phyloP scores from a whole-genome alignment of 768 basidiomycete species.

The Russula dissimulans region DNA sequence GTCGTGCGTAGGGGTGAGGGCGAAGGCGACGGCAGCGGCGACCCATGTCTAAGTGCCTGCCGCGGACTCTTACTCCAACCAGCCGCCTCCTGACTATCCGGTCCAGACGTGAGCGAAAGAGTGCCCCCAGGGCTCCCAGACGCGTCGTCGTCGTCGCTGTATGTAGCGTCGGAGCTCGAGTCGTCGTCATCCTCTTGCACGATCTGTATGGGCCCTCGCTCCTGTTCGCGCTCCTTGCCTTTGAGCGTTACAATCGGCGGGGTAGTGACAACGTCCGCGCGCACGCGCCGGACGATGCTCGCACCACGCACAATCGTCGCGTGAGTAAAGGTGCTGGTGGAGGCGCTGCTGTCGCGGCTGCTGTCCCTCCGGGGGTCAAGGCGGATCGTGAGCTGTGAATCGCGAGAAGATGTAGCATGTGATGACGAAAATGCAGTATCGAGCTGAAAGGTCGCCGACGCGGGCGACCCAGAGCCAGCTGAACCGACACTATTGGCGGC shows the following conservation, averaged over 20 bases:
- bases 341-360: conserved; percentile 15
- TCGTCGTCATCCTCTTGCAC: conserved; percentile 7
- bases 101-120: conserved; percentile 14
- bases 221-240: conserved; percentile 4
- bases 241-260: background rate
- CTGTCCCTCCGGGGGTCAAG: conserved; percentile 8
- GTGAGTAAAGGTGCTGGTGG: conserved; percentile 16
- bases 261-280: conserved; percentile 11
- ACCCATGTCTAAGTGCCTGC: background rate
- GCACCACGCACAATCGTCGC: conserved; percentile 20
- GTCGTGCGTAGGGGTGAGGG: conserved; percentile 11
- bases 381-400: conserved; percentile 15
- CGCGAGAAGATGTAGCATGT: background rate
- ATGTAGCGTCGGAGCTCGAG: conserved; percentile 1
- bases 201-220: background rate
- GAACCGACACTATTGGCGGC: background rate
- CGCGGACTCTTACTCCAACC: conserved; percentile 10
- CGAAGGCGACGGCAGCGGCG: conserved; percentile 1
- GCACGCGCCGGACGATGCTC: conserved; percentile 18
- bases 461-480: background rate
- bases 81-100: conserved; percentile 15
- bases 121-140: conserved; percentile 10
- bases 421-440: background rate
- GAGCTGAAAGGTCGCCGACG: conserved; percentile 1
- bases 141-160: background rate